Evolutionary conservation across 768 basidiomycete genomes (phyloP), one percentile per base, ranked within the genome.

Genomic region (Auriscalpium orientale): DNA sequence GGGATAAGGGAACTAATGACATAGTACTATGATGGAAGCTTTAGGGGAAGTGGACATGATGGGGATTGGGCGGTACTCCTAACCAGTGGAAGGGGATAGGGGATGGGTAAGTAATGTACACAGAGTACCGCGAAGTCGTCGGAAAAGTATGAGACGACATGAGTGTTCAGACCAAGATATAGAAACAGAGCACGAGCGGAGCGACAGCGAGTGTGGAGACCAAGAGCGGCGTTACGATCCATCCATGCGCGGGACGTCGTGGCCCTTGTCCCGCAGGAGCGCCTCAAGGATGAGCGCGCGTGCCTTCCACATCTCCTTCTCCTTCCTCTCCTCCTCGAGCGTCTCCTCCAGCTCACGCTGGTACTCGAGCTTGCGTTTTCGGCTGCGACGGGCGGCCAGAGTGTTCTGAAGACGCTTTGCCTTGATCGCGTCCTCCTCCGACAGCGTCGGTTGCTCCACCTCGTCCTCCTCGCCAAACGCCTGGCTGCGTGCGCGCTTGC

Each of bases 401-500:
- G 92, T 93, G 62, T 95, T 95, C 71, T 85, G 83, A 9, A 84
- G 78, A 34, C 92, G 81, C 74, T 92, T 93, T 45, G 78, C 79
- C 63, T 83, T 85, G 60, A 89, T 88, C 61, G 84, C 84, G 65
- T 86, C 81, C 63, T 82, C 72, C 62, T 82, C 82, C 1, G 79
- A 76, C 2, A 77, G 70, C 0, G 78, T 73, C 12, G 79, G 74
- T 12, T 70, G 65, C 13, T 69, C 68, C 2, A 67, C 68, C 46
- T 79, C 76, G 22, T 87, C 84, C 43, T 71, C 76, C 8, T 62
- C 66, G 8, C 72, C 81, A 0, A 79, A 79, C 10, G 59, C 71
- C 54, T 72, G 72, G 0, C 78, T 73, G 20, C 80, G 69, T 7
- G 74, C 69, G n/a, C 86, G 81, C 77, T 83, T 83, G 66, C 76